Percentiles rank a stretch among this genome's conserved stretches.
Evolutionary conservation across 306 rosid genomes (phyloP).

Genomic region (Pterocarpus santalinus): DNA sequence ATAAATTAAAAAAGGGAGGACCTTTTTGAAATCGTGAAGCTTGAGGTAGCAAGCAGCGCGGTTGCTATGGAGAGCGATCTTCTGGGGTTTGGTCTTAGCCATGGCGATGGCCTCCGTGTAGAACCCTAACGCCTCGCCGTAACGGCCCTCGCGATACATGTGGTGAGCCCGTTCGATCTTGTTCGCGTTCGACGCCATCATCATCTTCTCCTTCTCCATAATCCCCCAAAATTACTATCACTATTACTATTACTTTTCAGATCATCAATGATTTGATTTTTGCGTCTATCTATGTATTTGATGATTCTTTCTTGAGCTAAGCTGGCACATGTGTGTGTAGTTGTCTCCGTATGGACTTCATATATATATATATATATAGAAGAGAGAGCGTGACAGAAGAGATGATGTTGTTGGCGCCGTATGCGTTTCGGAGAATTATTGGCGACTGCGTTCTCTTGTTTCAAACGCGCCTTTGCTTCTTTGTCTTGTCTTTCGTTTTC

Average conservation of each 20-base stretch:
- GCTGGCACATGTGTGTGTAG: neutral
- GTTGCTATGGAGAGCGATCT: conserved; percentile 84
- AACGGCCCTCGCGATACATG: conserved; percentile 87
- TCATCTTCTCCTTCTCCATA: conserved; percentile 24
- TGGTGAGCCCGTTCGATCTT: conserved; percentile 89
- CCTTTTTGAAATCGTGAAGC: conserved; percentile 89
- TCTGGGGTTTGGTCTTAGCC: conserved; percentile 81
- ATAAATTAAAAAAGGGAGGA: neutral
- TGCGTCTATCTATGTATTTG: neutral
- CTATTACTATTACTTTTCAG: neutral
- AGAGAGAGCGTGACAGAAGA: no score
- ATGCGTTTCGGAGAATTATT: no score
- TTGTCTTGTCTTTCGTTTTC: no score
- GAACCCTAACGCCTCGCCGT: conserved; percentile 79
- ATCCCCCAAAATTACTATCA: neutral
- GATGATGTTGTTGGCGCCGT: no score
- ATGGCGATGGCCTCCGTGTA: conserved; percentile 82
- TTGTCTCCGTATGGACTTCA: no score
- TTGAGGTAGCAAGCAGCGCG: conserved; percentile 93
- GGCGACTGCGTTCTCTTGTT: no score
- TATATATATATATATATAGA: no score
- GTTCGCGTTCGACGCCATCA: conserved; percentile 73
- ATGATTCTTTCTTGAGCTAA: no score
- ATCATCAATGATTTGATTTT: neutral
- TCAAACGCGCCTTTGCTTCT: no score